Evolutionary conservation across 805 yeast genomes (phyloP).

Genomic region (Metschnikowia rubicola): DNA sequence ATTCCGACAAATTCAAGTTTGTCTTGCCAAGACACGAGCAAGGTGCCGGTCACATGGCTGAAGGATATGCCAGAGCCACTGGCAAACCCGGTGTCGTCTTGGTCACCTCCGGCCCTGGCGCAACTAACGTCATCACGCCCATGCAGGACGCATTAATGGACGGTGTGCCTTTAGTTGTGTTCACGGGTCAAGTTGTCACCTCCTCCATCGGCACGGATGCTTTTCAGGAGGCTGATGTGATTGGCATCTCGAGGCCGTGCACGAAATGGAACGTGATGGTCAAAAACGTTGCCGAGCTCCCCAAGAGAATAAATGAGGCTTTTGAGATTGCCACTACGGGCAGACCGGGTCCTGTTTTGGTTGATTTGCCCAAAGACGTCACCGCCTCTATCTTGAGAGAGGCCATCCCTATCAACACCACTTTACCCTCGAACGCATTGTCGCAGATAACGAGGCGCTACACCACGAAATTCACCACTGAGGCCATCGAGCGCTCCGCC

Average conservation of each 20-base stretch:
- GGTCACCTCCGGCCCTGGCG: conserved; percentile 99
- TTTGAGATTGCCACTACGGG: conserved; percentile 95
- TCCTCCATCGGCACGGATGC: conserved; percentile 96
- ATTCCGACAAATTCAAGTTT: conserved; percentile 83
- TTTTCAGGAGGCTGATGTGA: conserved; percentile 98
- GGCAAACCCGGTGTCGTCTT: conserved; percentile 98
- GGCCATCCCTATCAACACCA: conserved; percentile 77
- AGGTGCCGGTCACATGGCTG: conserved; percentile 99
- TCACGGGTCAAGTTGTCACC: conserved; percentile 97
- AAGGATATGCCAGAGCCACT: conserved; percentile 92
- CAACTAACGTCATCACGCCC: conserved; percentile 97
- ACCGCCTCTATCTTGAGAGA: conserved; percentile 86
- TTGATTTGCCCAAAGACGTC: conserved; percentile 96
- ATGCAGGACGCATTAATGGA: conserved; percentile 97
- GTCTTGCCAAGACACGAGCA: conserved; percentile 96
- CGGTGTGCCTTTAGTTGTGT: conserved; percentile 95
- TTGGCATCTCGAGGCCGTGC: conserved; percentile 95
- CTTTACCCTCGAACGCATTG: conserved; percentile 73
- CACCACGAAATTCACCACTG: conserved; percentile 69
- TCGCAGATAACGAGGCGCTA: conserved; percentile 66
- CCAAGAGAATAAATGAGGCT: conserved; percentile 94
- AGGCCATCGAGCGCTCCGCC: conserved; percentile 75
- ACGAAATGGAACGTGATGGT: conserved; percentile 99
- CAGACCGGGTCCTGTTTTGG: conserved; percentile 97
- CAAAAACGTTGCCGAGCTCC: conserved; percentile 88